Conservation (phyloP, 768 basidiomycete species). For the Russula emetica region DNA sequence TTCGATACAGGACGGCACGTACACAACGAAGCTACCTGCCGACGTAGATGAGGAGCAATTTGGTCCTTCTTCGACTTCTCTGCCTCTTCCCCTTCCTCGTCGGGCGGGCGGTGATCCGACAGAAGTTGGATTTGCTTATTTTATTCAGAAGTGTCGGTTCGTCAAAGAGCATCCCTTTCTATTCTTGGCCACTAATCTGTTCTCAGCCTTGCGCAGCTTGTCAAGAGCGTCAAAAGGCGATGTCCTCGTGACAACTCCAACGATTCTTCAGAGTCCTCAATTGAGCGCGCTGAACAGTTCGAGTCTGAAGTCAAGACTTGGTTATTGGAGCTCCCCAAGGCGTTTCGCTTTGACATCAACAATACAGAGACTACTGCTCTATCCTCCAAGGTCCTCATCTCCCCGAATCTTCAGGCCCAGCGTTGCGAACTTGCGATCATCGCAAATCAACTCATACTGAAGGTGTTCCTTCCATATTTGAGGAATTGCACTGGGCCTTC, state of each 20-base stretch:
- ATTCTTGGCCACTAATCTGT: slow-evolving; percentile 1
- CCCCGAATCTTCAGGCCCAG: slow-evolving; percentile 45
- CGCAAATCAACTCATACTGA: slow-evolving; percentile 57
- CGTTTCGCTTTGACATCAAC: slow-evolving; percentile 45
- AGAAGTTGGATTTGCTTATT: slow-evolving; percentile 43
- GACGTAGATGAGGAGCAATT: slow-evolving; percentile 56
- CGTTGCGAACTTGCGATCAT: slow-evolving; percentile 57
- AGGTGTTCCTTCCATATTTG: slow-evolving; percentile 66
- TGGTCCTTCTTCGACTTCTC: slow-evolving; percentile 41
- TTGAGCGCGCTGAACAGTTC: slow-evolving; percentile 58
- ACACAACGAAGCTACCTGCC: slow-evolving; percentile 51
- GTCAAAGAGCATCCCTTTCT: slow-evolving; percentile 29
- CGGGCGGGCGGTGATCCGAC: slow-evolving; percentile 30
- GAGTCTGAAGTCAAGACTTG: slow-evolving; percentile 56
- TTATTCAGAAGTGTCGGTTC: slow-evolving; percentile 58
- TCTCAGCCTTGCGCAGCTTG: slow-evolving; percentile 54
- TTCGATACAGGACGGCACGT: slow-evolving; percentile 51
- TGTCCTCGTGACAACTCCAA: slow-evolving; percentile 39
- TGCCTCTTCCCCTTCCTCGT: slow-evolving; percentile 39
- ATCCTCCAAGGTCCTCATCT: slow-evolving; percentile 28
- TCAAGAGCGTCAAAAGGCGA: slow-evolving; percentile 57
- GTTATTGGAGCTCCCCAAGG: slow-evolving; percentile 48
- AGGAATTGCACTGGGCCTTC: slow-evolving; percentile 30
- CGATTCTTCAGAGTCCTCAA: slow-evolving; percentile 39
- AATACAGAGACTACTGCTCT: slow-evolving; percentile 31